Base-by-base conservation (phyloP, 306 rosid species). In the Citrullus mucosospermus region DNA sequence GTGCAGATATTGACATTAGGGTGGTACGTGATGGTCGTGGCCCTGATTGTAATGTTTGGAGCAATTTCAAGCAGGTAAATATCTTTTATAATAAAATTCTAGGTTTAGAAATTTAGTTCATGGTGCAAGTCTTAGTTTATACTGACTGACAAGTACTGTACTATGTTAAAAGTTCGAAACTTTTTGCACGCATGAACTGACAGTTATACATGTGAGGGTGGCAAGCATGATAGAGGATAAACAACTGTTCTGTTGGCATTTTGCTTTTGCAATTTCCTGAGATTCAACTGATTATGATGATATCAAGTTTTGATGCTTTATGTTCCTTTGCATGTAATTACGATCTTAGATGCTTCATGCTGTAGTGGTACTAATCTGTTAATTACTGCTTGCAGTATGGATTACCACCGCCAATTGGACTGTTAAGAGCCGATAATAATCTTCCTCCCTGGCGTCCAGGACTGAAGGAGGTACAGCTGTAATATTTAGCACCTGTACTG, bases 1-100 rank as follows among this genome's bases (percentile, higher is more conserved):
- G 98, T 78, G 98, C 98, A 84, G 98, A 92, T 66, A 95, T 95
- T 87, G 98, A 95, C 82, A 95, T 95, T 80, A 89, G 98, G 88
- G 97, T 95, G 54, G 96, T 95, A 68, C 95, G 97, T 28, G 97
- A 95, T 87, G 98, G 98, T 54, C 96, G 96, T 22, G 98, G 98
- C 82, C 98, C 98, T 58, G 88, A 95, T 86, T 83, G 96, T 84
- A 95, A 95, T 76, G 93, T 95, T 63, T 92, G 98, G 98, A 95
- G 98, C 85, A 95, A 95, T 83, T 95, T 95, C 86, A 91, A 91
- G 87, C 98, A 95, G 96, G 98, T 92, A 82, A 88, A 62, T 78
- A 16, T 81, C 77, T 79, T 70, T 15, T 60, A 22, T 41, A 39
- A 30, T 63, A 61, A 72, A 38, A 56, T 39, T 16, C 79, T 51